Percentiles rank a stretch among this genome's conserved stretches.
Evolutionary conservation across 495 filamentous ascomycete genomes (phyloP).

Genomic region (Bombardia bombarda): DNA sequence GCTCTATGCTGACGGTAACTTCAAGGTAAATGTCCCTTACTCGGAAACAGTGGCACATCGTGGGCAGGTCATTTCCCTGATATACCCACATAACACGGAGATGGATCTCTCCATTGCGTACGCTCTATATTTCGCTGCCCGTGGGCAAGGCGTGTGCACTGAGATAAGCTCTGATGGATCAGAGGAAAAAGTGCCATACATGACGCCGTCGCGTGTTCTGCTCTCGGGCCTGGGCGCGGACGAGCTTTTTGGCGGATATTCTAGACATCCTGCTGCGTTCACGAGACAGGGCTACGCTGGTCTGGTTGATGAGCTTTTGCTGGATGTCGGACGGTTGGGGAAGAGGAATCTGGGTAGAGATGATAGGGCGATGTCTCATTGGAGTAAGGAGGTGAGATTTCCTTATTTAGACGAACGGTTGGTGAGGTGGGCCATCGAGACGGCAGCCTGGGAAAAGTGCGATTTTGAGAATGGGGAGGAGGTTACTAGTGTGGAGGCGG

Average conservation of each 20-base stretch:
- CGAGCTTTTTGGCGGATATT: constrained; percentile 92
- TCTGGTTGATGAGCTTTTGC: constrained; percentile 73
- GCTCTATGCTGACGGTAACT: constrained; percentile 2
- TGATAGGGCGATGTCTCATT: constrained; percentile 82
- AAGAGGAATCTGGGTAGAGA: constrained; percentile 92
- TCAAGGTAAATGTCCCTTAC: constrained; percentile 75
- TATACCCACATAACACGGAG: constrained; percentile 90
- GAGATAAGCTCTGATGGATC: constrained; percentile 6
- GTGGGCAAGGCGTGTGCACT: constrained; percentile 56
- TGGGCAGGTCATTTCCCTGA: constrained; percentile 59
- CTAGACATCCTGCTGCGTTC: constrained; percentile 74
- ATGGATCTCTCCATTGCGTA: constrained; percentile 97
- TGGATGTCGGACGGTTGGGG: constrained; percentile 80
- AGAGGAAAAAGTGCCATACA: constrained; percentile 39
- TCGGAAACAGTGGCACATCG: constrained; percentile 64
- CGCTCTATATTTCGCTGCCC: constrained; percentile 87
- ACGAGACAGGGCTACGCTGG: constrained; percentile 55
- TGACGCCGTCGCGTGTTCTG: constrained; percentile 69
- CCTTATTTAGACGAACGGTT: constrained; percentile 86
- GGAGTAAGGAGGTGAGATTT: constrained; percentile 86
- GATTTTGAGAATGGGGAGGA: constrained; percentile 53
- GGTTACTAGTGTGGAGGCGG: constrained; percentile 52
- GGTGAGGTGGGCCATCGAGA: constrained; percentile 66
- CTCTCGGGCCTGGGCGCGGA: constrained; percentile 93
- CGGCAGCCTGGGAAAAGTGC: constrained; percentile 77